These are phyloP conservation scores for Ceratobasidium sp. DNA, from an alignment of 1,284 basidiomycete genomes.

Conservation along the genomic window DNA sequence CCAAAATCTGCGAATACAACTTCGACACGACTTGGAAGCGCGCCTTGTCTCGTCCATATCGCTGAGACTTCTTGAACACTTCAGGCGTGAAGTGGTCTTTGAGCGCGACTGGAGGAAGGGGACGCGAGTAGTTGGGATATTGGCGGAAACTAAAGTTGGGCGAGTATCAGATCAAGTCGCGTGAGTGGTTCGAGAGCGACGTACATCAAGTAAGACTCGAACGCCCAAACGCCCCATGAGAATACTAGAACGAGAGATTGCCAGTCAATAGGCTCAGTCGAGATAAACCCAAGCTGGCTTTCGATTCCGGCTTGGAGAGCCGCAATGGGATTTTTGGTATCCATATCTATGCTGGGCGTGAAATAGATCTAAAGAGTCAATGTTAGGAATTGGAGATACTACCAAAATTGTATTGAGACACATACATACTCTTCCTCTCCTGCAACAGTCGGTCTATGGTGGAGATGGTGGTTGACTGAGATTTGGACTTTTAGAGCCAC, in stretches of 20 bases:
- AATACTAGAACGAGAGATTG: slow-evolving; percentile 78
- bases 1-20: slow-evolving; percentile 78
- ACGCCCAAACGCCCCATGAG: slow-evolving; percentile 83
- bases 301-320: slow-evolving; percentile 44
- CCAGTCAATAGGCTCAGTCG: slow-evolving; percentile 70
- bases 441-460: not conserved
- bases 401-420: too few relatives aligned
- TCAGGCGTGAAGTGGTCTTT: slow-evolving; percentile 78
- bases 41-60: slow-evolving; percentile 94
- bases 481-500: slow-evolving; percentile 34
- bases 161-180: slow-evolving; percentile 9
- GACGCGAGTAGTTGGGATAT: slow-evolving; percentile 84
- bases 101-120: slow-evolving; percentile 81
- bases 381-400: not conserved
- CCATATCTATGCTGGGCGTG: not conserved
- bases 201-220: slow-evolving; percentile 86
- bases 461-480: slow-evolving; percentile 21
- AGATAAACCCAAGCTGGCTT: slow-evolving; percentile 46
- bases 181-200: slow-evolving; percentile 55
- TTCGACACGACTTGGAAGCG: slow-evolving; percentile 82
- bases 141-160: slow-evolving; percentile 74
- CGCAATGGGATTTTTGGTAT: slow-evolving; percentile 40
- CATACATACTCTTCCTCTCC: slow-evolving; percentile 14
- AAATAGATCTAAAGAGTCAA: not conserved
- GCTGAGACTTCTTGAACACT: slow-evolving; percentile 89